phyloP scores from a whole-genome alignment of 371 early-diverging fungal genomes.

The Mucor velutinosus region DNA sequence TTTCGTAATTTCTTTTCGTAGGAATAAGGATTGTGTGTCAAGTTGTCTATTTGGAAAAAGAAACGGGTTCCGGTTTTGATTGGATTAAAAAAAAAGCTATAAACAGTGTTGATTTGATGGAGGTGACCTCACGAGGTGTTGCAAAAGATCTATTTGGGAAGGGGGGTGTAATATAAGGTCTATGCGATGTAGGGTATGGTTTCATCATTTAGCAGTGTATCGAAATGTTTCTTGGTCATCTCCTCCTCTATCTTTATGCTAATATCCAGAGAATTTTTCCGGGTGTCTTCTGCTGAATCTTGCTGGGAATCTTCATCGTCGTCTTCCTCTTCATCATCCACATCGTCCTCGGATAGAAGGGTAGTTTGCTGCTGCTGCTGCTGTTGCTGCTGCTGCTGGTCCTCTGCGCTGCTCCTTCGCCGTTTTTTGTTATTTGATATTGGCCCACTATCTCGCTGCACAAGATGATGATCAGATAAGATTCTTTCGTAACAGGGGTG shows the following conservation, averaged over 20 bases:
- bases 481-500: constrained; percentile 54
- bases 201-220: constrained; percentile 37
- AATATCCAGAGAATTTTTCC: constrained; percentile 12
- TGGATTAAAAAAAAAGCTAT: neutral
- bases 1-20: neutral
- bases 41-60: neutral
- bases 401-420: constrained; percentile 24
- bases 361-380: neutral
- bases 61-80: neutral
- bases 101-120: constrained; percentile 9
- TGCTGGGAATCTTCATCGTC: neutral
- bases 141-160: neutral
- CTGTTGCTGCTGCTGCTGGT: neutral
- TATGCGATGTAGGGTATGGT: constrained; percentile 54
- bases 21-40: neutral
- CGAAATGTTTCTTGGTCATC: constrained; percentile 43
- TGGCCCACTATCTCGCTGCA: neutral
- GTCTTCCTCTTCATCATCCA: constrained; percentile 2
- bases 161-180: constrained; percentile 4
- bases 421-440: constrained; percentile 17
- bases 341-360: neutral
- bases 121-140: constrained; percentile 16
- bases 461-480: neutral
- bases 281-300: neutral
- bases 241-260: constrained; percentile 33